Evolutionary conservation across 2,329 filamentous ascomycete species (phyloP).

Genomic region (Scedosporium aurantiacum): DNA sequence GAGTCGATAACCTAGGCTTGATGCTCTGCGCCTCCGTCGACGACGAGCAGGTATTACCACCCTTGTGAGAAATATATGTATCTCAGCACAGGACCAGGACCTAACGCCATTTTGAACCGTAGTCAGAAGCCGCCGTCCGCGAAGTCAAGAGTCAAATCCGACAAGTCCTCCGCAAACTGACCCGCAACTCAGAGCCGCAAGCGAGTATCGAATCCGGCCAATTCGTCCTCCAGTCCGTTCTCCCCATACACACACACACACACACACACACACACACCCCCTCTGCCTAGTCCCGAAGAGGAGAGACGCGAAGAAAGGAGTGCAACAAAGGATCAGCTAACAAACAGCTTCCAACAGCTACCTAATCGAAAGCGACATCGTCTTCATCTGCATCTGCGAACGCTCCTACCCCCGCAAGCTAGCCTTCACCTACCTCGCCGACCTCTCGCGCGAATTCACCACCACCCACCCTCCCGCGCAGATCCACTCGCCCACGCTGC

Average conservation of each 20-base stretch:
- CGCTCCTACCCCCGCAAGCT: constrained; percentile 93
- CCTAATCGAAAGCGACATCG: constrained; percentile 69
- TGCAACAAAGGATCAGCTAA: not conserved
- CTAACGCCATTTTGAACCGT: not conserved
- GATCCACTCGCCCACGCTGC: constrained; percentile 62
- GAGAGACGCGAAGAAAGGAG: not conserved
- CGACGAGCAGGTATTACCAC: constrained; percentile 57
- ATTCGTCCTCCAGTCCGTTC: constrained; percentile 73
- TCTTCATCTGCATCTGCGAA: constrained; percentile 91
- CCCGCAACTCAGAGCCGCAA: constrained; percentile 78
- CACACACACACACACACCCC: too few species aligned
- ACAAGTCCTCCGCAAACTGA: constrained; percentile 78
- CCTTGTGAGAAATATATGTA: not conserved
- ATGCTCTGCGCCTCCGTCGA: constrained; percentile 93
- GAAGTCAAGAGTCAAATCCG: constrained; percentile 89
- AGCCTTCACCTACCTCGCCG: constrained; percentile 93
- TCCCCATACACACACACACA: not conserved
- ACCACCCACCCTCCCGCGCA: constrained; percentile 67
- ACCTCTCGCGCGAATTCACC: constrained; percentile 82
- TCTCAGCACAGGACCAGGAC: not conserved
- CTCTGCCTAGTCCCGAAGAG: not conserved
- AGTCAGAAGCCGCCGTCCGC: constrained; percentile 60
- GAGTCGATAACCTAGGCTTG: constrained; percentile 49
- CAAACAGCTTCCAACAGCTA: constrained; percentile 45
- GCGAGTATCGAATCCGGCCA: constrained; percentile 77